Evolutionary conservation across 257 asterid species (phyloP).

Genomic region (Verbena officinalis): DNA sequence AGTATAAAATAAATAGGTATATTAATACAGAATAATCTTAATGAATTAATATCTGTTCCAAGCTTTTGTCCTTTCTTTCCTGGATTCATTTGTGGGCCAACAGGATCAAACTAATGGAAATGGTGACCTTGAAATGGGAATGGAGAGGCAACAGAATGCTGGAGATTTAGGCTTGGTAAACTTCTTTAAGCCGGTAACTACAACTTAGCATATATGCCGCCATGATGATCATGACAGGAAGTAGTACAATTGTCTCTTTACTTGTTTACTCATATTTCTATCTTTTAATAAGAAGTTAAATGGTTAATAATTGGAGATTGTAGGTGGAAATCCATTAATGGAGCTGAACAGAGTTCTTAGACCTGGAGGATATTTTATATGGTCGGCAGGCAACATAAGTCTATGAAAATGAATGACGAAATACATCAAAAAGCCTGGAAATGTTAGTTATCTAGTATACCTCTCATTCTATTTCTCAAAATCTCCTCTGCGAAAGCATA

Average conservation of each 20-base stretch:
- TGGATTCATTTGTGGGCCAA: constrained; percentile 71
- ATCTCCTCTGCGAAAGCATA: not conserved
- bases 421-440: constrained; percentile 64
- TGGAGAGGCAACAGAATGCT: constrained; percentile 51
- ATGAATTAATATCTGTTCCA: no score
- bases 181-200: constrained; percentile 84
- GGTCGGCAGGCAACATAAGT: constrained; percentile 92
- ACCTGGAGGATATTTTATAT: constrained; percentile 79
- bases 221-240: constrained; percentile 27
- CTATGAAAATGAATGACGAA: constrained; percentile 54
- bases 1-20: no score
- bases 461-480: not conserved
- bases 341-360: constrained; percentile 77
- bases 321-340: constrained; percentile 74
- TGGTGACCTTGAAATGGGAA: constrained; percentile 92
- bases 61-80: constrained; percentile 35
- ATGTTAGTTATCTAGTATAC: constrained; percentile 37
- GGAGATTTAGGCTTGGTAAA: constrained; percentile 83
- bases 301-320: constrained; percentile 20
- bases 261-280: constrained; percentile 4
- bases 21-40: no score
- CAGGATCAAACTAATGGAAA: constrained; percentile 57
- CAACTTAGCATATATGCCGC: constrained; percentile 24
- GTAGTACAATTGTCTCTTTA: constrained; percentile 4
- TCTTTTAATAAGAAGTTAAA: not conserved